phyloP scores from a whole-genome alignment of 2,329 filamentous ascomycete species.

The Podosphaera fusca region DNA sequence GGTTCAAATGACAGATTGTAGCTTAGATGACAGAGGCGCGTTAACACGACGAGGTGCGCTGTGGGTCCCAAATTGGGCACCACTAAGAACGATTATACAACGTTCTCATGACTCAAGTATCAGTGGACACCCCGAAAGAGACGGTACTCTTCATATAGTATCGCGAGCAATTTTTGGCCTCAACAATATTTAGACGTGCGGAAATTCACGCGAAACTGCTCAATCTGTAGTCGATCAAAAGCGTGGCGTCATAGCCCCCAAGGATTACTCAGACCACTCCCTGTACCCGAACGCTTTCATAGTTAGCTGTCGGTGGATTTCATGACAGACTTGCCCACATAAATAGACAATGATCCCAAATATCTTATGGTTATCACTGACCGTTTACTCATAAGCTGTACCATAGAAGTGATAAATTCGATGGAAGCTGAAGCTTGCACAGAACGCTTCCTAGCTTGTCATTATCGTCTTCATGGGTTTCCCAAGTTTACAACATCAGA shows the following conservation, averaged over 20 bases:
- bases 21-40: conserved; percentile 1
- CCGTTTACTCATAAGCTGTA: neutral
- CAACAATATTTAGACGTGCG: neutral
- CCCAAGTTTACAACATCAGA: neutral
- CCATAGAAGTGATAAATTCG: neutral
- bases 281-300: conserved; percentile 1
- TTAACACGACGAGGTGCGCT: neutral
- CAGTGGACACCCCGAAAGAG: neutral
- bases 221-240: neutral
- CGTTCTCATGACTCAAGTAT: neutral
- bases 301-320: neutral
- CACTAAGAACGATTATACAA: neutral
- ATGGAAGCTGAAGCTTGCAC: conserved; percentile 1
- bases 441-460: neutral
- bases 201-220: neutral
- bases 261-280: neutral
- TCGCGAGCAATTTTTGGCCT: neutral
- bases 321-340: neutral
- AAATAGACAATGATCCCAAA: neutral
- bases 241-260: neutral
- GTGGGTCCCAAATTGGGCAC: neutral
- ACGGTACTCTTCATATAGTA: neutral
- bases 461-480: conserved; percentile 1
- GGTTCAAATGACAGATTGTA: neutral
- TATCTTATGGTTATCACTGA: conserved; percentile 1